phyloP scores from a whole-genome alignment of 805 yeast species.

The Scheffersomyces coipomensis region DNA sequence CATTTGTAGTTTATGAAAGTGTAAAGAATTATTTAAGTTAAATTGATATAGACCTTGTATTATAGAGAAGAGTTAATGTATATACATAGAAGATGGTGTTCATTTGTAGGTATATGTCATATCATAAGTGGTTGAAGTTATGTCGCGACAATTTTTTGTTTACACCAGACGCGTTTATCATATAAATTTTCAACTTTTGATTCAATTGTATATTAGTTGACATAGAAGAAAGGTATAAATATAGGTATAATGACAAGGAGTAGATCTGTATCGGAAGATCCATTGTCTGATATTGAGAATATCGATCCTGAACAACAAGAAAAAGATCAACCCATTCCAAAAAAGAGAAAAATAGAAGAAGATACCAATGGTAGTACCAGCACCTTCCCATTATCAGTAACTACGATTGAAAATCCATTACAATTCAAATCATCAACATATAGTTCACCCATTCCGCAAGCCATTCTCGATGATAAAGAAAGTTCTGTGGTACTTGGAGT shows the following conservation, averaged over 20 bases:
- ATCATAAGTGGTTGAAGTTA: no score
- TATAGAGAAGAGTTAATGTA: no score
- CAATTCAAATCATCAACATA: slow-evolving; percentile 46
- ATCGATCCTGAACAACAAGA: background rate
- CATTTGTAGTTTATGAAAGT: slow-evolving; percentile 81
- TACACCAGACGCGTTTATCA: no score
- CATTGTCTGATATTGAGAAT: background rate
- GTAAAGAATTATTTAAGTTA: slow-evolving; percentile 22
- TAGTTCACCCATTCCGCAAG: slow-evolving; percentile 48
- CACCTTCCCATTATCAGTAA: slow-evolving; percentile 29
- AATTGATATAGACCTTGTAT: no score
- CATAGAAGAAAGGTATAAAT: no score
- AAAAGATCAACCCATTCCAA: background rate
- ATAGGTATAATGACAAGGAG: background rate
- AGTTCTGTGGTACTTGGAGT: slow-evolving; percentile 72
- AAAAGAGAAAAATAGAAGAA: background rate
- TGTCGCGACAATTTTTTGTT: no score
- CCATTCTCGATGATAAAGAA: slow-evolving; percentile 25
- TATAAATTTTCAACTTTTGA: no score
- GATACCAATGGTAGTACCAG: background rate
- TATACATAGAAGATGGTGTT: no score
- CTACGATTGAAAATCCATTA: slow-evolving; percentile 21
- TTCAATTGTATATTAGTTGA: no score
- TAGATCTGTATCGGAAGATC: background rate
- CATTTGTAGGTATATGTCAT: no score